These are phyloP conservation scores for Aureobasidium sp. DNA, from an alignment of 2,329 filamentous ascomycete genomes.

Conservation along the genomic window DNA sequence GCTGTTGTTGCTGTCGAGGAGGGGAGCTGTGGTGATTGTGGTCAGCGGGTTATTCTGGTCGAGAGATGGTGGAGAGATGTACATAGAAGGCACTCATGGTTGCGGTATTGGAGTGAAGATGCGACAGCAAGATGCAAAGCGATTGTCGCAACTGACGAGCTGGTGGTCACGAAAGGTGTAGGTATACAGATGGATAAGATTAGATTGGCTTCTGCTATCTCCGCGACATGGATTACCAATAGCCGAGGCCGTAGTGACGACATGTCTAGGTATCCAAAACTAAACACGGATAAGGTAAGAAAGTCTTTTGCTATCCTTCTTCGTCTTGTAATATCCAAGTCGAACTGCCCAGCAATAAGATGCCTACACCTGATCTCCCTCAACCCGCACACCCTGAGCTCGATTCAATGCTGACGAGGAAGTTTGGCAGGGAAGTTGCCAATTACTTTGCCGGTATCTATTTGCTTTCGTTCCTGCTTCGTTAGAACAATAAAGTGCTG, in stretches of 20 bases:
- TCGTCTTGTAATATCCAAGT: background rate
- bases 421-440: conserved; percentile 69
- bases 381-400: conserved; percentile 49
- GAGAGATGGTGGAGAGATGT: background rate
- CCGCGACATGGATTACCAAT: conserved; percentile 6
- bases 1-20: conserved; percentile 14
- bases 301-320: background rate
- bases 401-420: conserved; percentile 64
- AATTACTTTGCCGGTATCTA: conserved; percentile 65
- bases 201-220: background rate
- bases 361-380: conserved; percentile 42
- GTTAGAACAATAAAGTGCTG: background rate
- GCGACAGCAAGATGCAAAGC: background rate
- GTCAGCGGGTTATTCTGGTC: background rate
- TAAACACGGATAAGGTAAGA: background rate
- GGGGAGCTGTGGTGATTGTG: conserved; percentile 8
- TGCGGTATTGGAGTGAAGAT: too few relatives aligned
- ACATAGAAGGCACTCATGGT: conserved; percentile 14
- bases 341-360: background rate
- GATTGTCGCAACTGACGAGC: background rate
- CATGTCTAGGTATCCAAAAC: background rate
- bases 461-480: background rate
- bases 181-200: conserved; percentile 8
- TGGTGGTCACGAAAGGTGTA: background rate
- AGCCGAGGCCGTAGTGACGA: conserved; percentile 9